A percentile compares a stretch with the other conserved stretches of the same genome.
phyloP scores from a whole-genome alignment of 2,329 filamentous ascomycete species.

The Penicillium sp. region DNA sequence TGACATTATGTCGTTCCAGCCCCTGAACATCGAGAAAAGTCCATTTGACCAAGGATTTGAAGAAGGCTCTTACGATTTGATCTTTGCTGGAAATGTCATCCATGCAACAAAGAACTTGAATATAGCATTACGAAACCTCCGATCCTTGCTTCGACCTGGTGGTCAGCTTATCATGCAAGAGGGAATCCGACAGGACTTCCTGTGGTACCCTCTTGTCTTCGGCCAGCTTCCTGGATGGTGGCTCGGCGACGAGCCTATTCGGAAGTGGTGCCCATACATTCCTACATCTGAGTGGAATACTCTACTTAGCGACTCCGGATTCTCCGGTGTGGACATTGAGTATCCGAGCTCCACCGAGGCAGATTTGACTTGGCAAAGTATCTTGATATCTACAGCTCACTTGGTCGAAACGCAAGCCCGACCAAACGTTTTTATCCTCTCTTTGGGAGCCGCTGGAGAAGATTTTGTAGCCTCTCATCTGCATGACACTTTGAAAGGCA shows the following conservation, averaged over 20 bases:
- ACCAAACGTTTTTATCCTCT: constrained; percentile 8
- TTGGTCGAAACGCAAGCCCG: not conserved
- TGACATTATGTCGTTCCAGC: constrained; percentile 28
- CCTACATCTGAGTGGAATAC: constrained; percentile 16
- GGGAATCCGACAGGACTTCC: constrained; percentile 22
- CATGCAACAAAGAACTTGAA: constrained; percentile 30
- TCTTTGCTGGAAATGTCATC: constrained; percentile 36
- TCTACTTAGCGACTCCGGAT: constrained; percentile 13
- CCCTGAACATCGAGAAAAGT: constrained; percentile 30
- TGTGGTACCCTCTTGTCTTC: constrained; percentile 25
- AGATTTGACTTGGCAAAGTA: constrained; percentile 23
- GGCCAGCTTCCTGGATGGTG: constrained; percentile 24
- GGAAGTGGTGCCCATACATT: constrained; percentile 23
- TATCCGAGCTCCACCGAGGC: constrained; percentile 16
- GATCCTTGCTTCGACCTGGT: constrained; percentile 18
- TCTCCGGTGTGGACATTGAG: constrained; percentile 21
- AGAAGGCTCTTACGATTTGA: constrained; percentile 31
- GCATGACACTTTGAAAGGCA: not conserved
- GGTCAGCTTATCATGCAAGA: constrained; percentile 25
- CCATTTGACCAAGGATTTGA: constrained; percentile 31
- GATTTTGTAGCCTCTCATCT: not conserved
- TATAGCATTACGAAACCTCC: constrained; percentile 10
- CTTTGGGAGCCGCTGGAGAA: not conserved
- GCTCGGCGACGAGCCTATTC: constrained; percentile 20
- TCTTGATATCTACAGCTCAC: constrained; percentile 19